Conservation (phyloP, 352 stramenopile genomes). For the Phytophthora ohioensis region DNA sequence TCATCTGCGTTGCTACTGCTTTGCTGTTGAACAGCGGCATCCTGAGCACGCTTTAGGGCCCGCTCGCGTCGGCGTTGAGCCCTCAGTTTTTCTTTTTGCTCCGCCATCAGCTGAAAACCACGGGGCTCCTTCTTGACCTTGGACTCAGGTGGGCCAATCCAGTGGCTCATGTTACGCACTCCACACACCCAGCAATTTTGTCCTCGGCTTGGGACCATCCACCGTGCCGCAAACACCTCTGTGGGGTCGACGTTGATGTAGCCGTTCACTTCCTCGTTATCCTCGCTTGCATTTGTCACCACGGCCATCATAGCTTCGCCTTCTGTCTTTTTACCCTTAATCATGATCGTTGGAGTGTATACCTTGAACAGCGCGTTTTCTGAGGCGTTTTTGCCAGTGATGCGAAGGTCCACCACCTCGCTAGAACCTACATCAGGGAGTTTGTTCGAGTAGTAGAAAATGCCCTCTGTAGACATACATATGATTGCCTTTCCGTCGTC, state of each 20-base stretch:
- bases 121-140: constrained; percentile 39
- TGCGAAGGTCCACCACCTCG: constrained; percentile 44
- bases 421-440: constrained; percentile 36
- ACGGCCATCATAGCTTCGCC: constrained; percentile 72
- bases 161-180: constrained; percentile 77
- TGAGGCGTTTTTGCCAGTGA: constrained; percentile 78
- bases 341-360: constrained; percentile 50
- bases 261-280: constrained; percentile 57
- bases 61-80: constrained; percentile 25
- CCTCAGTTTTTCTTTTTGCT: constrained; percentile 32
- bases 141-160: constrained; percentile 51
- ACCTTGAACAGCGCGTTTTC: constrained; percentile 75
- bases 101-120: constrained; percentile 10
- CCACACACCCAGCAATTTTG: constrained; percentile 81
- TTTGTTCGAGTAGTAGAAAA: constrained; percentile 80
- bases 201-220: constrained; percentile 70
- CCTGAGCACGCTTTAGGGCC: constrained; percentile 20
- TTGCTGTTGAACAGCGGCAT: constrained; percentile 15
- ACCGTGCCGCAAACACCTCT: constrained; percentile 68
- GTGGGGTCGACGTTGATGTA: constrained; percentile 83
- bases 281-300: constrained; percentile 75
- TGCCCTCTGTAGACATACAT: constrained; percentile 70
- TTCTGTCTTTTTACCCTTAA: constrained; percentile 21
- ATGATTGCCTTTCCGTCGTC: constrained; percentile 70
- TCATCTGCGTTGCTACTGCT: constrained; percentile 4